A percentile compares a stretch with the other conserved stretches of the same genome.
phyloP scores from a whole-genome alignment of 306 rosid species.

The Quercus robur region DNA sequence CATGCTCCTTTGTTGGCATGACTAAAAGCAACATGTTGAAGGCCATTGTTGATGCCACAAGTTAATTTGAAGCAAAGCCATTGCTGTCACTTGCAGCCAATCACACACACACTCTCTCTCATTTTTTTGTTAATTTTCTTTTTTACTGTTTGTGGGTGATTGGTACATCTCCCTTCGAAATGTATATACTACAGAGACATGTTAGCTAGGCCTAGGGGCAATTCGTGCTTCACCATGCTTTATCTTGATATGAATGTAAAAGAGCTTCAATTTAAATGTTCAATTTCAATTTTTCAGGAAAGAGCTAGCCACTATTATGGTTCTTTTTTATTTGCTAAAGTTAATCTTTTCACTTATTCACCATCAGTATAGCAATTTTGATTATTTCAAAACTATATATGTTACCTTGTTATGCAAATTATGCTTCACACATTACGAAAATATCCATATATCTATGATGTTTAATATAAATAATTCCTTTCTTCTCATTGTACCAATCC shows the following conservation, averaged over 20 bases:
- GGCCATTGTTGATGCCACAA: not conserved
- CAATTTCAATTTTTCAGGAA: not conserved
- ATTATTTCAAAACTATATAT: no score
- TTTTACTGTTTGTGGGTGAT: not conserved
- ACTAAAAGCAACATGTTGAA: not conserved
- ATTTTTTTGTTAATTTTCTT: no score
- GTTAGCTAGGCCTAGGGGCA: not conserved
- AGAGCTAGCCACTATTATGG: not conserved
- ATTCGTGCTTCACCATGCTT: not conserved
- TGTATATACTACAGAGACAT: not conserved
- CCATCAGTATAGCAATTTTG: no score
- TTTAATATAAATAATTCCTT: no score
- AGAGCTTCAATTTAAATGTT: not conserved
- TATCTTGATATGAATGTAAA: not conserved
- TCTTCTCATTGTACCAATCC: no score
- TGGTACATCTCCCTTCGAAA: not conserved
- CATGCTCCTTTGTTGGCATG: slow-evolving; percentile 10
- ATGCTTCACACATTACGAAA: no score
- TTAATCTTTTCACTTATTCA: not conserved
- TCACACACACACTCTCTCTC: not conserved
- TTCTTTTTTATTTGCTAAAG: not conserved
- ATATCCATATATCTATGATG: no score
- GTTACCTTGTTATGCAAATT: no score
- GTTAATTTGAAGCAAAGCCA: not conserved
- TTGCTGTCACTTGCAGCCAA: not conserved